Percentiles rank a stretch among this genome's conserved stretches.
Conservation (phyloP, 1,284 basidiomycete genomes). For the Cryptococcus neoformans region DNA sequence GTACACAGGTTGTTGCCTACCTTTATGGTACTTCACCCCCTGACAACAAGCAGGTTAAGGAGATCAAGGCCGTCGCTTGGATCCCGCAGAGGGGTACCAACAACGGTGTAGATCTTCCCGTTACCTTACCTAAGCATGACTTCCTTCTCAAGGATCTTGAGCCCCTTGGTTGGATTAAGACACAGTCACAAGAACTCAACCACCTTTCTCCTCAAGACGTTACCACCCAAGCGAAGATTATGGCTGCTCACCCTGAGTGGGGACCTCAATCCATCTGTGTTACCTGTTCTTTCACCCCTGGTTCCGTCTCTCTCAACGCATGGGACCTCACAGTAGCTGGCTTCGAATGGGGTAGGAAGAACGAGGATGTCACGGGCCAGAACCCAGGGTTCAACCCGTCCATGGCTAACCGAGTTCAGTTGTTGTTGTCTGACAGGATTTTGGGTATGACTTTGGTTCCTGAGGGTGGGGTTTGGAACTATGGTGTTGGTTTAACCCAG, state of each 20-base stretch:
- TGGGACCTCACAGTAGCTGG: conserved; percentile 86
- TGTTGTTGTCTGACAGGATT: conserved; percentile 90
- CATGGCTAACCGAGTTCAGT: conserved; percentile 96
- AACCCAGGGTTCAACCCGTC: conserved; percentile 86
- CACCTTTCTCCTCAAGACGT: conserved; percentile 92
- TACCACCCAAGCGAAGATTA: conserved; percentile 92
- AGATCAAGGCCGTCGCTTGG: conserved; percentile 96
- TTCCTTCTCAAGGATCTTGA: conserved; percentile 92
- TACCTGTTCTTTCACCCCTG: conserved; percentile 94
- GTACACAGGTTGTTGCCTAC: conserved; percentile 93
- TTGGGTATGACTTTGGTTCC: conserved; percentile 87
- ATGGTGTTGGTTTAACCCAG: conserved; percentile 86
- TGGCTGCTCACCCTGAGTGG: conserved; percentile 95
- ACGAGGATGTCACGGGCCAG: conserved; percentile 77
- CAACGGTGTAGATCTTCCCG: conserved; percentile 83
- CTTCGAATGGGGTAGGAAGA: conserved; percentile 99
- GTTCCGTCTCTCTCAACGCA: conserved; percentile 91
- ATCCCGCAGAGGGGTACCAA: conserved; percentile 96
- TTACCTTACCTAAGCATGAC: conserved; percentile 84
- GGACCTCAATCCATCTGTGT: conserved; percentile 92
- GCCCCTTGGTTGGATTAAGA: conserved; percentile 97
- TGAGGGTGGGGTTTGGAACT: conserved; percentile 91
- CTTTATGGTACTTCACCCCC: conserved; percentile 89
- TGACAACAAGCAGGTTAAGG: conserved; percentile 98
- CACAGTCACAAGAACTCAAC: conserved; percentile 84